phyloP scores from a whole-genome alignment of 75 land plant species.

The Picea sitchensis region DNA sequence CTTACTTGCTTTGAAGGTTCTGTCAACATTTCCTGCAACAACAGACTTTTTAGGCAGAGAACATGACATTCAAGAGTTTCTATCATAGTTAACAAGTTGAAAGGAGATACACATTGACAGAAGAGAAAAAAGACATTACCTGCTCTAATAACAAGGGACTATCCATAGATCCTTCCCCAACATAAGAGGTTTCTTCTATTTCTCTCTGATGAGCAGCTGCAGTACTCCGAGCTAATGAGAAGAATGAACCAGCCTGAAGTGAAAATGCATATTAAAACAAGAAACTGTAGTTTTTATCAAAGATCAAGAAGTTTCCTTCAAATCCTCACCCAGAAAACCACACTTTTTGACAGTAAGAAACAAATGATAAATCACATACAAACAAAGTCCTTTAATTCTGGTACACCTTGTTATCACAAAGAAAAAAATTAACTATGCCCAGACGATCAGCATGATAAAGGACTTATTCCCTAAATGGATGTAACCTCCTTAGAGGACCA shows the following conservation, averaged over 20 bases:
- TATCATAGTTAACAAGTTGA: background rate
- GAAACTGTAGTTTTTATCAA: background rate
- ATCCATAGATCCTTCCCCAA: slow-evolving; percentile 45
- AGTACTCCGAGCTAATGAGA: slow-evolving; percentile 44
- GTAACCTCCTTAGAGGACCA: too few relatives aligned
- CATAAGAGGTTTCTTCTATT: slow-evolving; percentile 24
- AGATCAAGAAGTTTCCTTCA: background rate
- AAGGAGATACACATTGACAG: background rate
- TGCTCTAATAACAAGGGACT: slow-evolving; percentile 55
- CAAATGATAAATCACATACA: too few relatives aligned
- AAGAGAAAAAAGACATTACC: slow-evolving; percentile 12
- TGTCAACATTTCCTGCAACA: slow-evolving; percentile 60
- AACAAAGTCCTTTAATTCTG: too few relatives aligned
- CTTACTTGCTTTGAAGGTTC: slow-evolving; percentile 80
- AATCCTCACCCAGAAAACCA: too few relatives aligned
- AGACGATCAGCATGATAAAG: too few relatives aligned
- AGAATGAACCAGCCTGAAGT: slow-evolving; percentile 71
- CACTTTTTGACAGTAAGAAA: too few relatives aligned
- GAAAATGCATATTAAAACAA: background rate
- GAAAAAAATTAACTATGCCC: too few relatives aligned
- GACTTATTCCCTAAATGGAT: too few relatives aligned
- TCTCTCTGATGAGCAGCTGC: slow-evolving; percentile 66
- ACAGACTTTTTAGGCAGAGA: background rate
- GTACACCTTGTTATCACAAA: too few relatives aligned
- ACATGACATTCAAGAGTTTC: background rate